Base-by-base conservation (phyloP, 2,329 filamentous ascomycete genomes). In the Fusarium domesticum region DNA sequence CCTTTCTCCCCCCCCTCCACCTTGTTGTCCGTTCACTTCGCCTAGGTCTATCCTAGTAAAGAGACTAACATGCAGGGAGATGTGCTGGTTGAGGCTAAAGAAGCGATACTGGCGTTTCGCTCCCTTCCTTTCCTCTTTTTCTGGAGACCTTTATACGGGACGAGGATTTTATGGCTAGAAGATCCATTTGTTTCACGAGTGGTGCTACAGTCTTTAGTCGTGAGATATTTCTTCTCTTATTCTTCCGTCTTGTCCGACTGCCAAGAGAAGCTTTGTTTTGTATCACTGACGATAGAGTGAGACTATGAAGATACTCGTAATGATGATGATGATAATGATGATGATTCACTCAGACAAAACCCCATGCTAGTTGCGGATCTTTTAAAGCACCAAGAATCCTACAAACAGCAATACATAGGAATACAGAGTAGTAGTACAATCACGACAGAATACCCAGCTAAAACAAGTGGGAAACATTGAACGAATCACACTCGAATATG, bases 401-500 rank as follows among this genome's bases (percentile, higher is more conserved):
- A n/a, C n/a, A n/a, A n/a, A 10, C 23, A 28, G 23, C 8, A 12
- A 11, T 28, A 12, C 10, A 23, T 28, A 3, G 23, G 14, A 12
- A 11, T 28, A 12, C 23, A 28, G 23, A 11, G 23, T 12, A 28
- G 23, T 8, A 11, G 23, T 28, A 28, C 23, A 28, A 28, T 8
- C 23, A 28, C 23, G 14, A 28, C 23, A 28, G 4, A 12, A 11
- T 28, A 11, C 23, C 23, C 23, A 28, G 14, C 23, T 28, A 35
- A 44, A 54, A 46, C 39, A 52, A 39, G 51, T 40, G 34, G 23
- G 32, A 54, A 54, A 54, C 51, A 46, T 43, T 44, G 47, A 34
- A 17, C 51, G 35, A 55, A 54, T 55, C 45, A 50, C 45, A 15
- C 18, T 41, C 30, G 16, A 18, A 38, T 28, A 28, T 10, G 14